These are phyloP conservation scores for Apiotrichum domesticum DNA, from an alignment of 1,284 basidiomycete genomes.

Conservation along the genomic window DNA sequence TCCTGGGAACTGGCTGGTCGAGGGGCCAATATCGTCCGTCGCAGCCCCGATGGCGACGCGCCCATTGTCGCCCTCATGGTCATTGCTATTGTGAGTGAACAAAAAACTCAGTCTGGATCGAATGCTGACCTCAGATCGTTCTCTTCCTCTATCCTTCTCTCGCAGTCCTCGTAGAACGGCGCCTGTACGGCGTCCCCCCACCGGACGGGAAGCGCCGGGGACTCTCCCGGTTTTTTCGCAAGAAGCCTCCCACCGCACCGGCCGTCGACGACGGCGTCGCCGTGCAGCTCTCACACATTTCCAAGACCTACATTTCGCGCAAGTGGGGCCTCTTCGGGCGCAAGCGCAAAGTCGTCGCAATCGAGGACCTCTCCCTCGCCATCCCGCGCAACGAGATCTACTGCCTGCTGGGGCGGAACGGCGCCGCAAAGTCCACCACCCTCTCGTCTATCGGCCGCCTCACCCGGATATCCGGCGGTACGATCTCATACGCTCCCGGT, in stretches of 20 bases:
- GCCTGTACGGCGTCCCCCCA: slow-evolving; percentile 54
- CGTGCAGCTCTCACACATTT: slow-evolving; percentile 21
- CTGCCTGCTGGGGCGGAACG: slow-evolving; percentile 60
- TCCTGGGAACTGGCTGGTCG: slow-evolving; percentile 59
- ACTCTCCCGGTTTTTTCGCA: no score
- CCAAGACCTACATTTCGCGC: slow-evolving; percentile 26
- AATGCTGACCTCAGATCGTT: slow-evolving; percentile 38
- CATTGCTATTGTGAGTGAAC: slow-evolving; percentile 51
- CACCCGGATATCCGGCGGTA: slow-evolving; percentile 57
- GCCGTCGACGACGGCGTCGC: slow-evolving; percentile 14
- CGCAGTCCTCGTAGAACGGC: slow-evolving; percentile 56
- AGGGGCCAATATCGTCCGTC: slow-evolving; percentile 52
- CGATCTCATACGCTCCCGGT: slow-evolving; percentile 54
- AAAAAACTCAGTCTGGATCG: no score
- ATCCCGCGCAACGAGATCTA: slow-evolving; percentile 66
- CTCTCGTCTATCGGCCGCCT: slow-evolving; percentile 63
- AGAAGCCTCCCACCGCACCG: no score
- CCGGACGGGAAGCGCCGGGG: slow-evolving; percentile 2
- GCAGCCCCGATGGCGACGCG: slow-evolving; percentile 58
- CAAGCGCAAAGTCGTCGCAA: slow-evolving; percentile 54
- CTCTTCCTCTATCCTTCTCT: slow-evolving; percentile 65
- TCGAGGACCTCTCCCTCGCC: slow-evolving; percentile 59
- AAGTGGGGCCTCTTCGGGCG: slow-evolving; percentile 22
- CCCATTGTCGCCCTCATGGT: slow-evolving; percentile 58
- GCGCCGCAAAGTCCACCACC: slow-evolving; percentile 71